phyloP scores from a whole-genome alignment of 2,329 filamentous ascomycete species.

The Talaromyces sp. region DNA sequence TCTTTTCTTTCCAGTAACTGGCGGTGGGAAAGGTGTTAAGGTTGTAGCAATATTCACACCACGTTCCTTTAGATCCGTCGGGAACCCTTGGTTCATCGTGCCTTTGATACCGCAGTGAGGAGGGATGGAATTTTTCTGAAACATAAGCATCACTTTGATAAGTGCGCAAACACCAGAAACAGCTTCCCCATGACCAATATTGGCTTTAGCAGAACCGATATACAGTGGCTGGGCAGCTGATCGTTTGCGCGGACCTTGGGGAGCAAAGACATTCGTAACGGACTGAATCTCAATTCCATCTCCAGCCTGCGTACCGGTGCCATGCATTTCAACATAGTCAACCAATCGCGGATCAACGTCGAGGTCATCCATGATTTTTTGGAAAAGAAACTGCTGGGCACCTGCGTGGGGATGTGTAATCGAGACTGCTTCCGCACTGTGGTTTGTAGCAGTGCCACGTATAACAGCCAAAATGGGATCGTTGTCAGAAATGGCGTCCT shows the following conservation, averaged over 20 bases:
- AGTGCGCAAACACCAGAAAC: slow-evolving; percentile 26
- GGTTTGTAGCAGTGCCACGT: slow-evolving; percentile 32
- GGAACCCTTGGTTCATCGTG: slow-evolving; percentile 43
- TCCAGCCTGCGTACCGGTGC: slow-evolving; percentile 72
- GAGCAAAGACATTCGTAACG: slow-evolving; percentile 36
- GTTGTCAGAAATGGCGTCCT: slow-evolving; percentile 43
- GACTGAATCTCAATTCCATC: slow-evolving; percentile 39
- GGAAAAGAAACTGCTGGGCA: slow-evolving; percentile 21
- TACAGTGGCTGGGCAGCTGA: slow-evolving; percentile 45
- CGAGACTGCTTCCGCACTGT: slow-evolving; percentile 33
- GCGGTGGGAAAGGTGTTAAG: slow-evolving; percentile 22
- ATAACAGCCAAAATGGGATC: slow-evolving; percentile 34
- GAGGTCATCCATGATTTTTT: slow-evolving; percentile 19
- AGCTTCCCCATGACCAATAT: slow-evolving; percentile 41
- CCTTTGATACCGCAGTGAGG: slow-evolving; percentile 32
- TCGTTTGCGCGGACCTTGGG: slow-evolving; percentile 41
- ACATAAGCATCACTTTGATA: slow-evolving; percentile 32
- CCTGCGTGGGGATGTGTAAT: slow-evolving; percentile 29
- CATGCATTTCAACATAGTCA: slow-evolving; percentile 77
- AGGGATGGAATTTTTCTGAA: slow-evolving; percentile 27
- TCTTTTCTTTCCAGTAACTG: slow-evolving; percentile 21
- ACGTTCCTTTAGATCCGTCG: slow-evolving; percentile 36
- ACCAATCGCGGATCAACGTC: slow-evolving; percentile 50
- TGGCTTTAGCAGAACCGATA: slow-evolving; percentile 46
- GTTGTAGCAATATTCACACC: slow-evolving; percentile 43